These are phyloP conservation scores for Podaxis pistillaris DNA, from an alignment of 768 basidiomycete genomes.

Conservation along the genomic window DNA sequence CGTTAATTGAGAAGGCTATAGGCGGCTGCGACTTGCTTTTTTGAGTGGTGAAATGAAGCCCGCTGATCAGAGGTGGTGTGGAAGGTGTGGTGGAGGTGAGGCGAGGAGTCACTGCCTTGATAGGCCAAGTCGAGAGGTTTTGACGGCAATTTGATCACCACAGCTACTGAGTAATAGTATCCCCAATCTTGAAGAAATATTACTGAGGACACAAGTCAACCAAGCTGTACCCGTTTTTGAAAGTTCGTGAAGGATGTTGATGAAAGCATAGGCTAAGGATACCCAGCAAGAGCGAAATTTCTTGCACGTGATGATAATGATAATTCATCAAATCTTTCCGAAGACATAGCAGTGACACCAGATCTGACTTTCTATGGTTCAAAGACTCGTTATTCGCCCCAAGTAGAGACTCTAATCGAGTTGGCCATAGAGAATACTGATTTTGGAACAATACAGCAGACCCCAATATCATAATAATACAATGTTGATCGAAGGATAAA, in stretches of 20 bases:
- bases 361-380: too few relatives aligned
- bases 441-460: too few relatives aligned
- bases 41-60: neutral
- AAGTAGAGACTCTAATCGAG: too few relatives aligned
- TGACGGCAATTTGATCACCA: neutral
- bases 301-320: neutral
- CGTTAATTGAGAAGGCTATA: neutral
- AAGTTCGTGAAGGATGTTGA: neutral
- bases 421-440: too few relatives aligned
- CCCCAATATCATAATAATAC: neutral
- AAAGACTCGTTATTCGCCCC: too few relatives aligned
- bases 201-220: neutral
- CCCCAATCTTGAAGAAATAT: neutral
- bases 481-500: neutral
- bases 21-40: neutral
- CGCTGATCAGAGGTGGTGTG: neutral
- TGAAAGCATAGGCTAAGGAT: neutral
- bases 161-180: neutral
- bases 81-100: conserved; percentile 1
- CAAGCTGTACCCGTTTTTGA: neutral
- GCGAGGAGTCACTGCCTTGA: neutral
- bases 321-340: neutral
- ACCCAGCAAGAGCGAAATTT: neutral
- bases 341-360: neutral
- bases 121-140: neutral